Evolutionary conservation across 2,329 filamentous ascomycete genomes (phyloP), one percentile per base, ranked within the genome.

Genomic region (Raffaelea albimanens): DNA sequence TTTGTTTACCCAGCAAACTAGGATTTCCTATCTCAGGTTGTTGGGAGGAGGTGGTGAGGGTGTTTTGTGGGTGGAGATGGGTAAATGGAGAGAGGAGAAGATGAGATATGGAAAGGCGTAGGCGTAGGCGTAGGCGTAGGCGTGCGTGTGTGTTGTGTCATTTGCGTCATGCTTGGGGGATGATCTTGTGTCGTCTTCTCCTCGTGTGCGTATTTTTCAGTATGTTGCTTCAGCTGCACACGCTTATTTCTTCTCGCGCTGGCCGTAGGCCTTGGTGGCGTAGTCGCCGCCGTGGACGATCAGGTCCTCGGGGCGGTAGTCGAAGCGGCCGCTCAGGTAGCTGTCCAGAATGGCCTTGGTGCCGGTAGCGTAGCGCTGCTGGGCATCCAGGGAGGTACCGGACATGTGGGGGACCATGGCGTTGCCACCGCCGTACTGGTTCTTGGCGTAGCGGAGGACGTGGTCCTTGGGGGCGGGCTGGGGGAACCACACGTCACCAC

Each of bases 381-480:
- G 93, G 50, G 93, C 93, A 65, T 98, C 93, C 63, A 98, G 84
- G n/a, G 90, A 95, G 50, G 91, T 97, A 64, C 93, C 93, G 13
- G 89, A 95, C 88, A 97, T 95, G 82, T 97, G 93, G 49, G 93
- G 88, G 51, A 96, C 90, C 87, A 93, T 98, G 71, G 90, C 93
- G 72, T 97, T 97, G 64, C 93, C 93, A 63, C 91, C 93, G 58
- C 90, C 91, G 76, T 87, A 95, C 65, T 87, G 86, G 79, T 91
- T 93, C 79, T 90, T 84, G 66, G 87, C 91, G 66, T 83, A 86
- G 66, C 93, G 89, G 62, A 98, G 86, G 51, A 82, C 80, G 78
- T 98, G 93, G 64, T 96, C 90, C 70, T 82, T 79, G 63, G 90
- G 90, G 20, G 93, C 93, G 59, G 93, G 93, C 78, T 98, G 93